These are phyloP conservation scores for Wickerhamiella kurtzmanii DNA, from an alignment of 805 yeast genomes.

Conservation along the genomic window DNA sequence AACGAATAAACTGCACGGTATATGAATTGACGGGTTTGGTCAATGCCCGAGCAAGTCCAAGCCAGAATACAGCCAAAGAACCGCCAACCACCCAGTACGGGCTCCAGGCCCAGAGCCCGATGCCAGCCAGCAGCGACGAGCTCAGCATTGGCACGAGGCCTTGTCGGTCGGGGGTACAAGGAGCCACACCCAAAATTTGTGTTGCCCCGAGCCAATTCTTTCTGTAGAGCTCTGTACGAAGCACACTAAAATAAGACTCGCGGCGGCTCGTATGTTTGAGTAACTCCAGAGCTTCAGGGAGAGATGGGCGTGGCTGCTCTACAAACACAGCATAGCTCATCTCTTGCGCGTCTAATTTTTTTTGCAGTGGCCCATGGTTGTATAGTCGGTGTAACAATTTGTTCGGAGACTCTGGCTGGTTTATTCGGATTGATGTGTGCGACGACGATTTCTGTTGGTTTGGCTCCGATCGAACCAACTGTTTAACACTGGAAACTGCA, in stretches of 20 bases:
- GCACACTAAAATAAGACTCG: not conserved
- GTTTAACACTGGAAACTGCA: slow-evolving; percentile 8
- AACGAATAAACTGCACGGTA: slow-evolving; percentile 5
- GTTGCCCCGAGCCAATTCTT: slow-evolving; percentile 2
- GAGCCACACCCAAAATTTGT: not conserved
- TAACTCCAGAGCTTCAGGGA: not conserved
- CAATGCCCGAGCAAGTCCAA: slow-evolving; percentile 5
- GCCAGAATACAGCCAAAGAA: slow-evolving; percentile 7
- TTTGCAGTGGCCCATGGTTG: slow-evolving; percentile 1
- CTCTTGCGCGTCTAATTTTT: not conserved
- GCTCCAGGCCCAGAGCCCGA: slow-evolving; percentile 5
- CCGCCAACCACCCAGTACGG: slow-evolving; percentile 4
- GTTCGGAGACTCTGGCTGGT: not conserved
- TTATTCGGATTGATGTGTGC: too few species aligned
- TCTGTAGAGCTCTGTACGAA: slow-evolving; percentile 8
- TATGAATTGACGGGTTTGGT: slow-evolving; percentile 1
- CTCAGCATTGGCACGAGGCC: not conserved
- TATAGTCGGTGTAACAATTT: slow-evolving; percentile 1
- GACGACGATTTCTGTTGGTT: too few species aligned
- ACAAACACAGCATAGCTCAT: slow-evolving; percentile 7
- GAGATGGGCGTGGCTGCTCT: slow-evolving; percentile 3
- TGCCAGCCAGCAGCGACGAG: slow-evolving; percentile 1
- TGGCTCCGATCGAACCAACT: too few species aligned
- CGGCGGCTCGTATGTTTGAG: not conserved
- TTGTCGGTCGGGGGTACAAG: not conserved